Evolutionary conservation across 225 moss, liverwort and hornwort species (phyloP).

Genomic region (Lunularia cruciata): DNA sequence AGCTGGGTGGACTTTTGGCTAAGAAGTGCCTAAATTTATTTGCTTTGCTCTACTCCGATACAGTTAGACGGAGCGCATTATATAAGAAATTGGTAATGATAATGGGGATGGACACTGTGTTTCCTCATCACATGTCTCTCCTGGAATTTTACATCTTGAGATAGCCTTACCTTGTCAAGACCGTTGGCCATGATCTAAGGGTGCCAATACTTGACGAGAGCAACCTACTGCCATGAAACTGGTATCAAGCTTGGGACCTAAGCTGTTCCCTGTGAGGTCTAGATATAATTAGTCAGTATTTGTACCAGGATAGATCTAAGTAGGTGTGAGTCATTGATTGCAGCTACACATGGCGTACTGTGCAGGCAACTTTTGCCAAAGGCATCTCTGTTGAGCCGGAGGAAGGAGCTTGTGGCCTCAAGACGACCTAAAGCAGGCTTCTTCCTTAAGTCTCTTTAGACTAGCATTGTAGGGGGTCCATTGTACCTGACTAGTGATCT

Average conservation of each 20-base stretch:
- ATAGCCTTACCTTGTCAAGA: too few species aligned
- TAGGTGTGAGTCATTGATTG: constrained; percentile 97
- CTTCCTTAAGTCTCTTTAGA: constrained; percentile 30
- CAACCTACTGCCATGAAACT: too few species aligned
- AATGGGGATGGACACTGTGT: not conserved
- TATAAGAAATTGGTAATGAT: too few species aligned
- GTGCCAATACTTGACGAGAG: not conserved
- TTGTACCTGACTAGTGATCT: constrained; percentile 38
- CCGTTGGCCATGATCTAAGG: too few species aligned
- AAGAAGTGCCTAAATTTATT: too few species aligned
- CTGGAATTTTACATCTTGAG: not conserved
- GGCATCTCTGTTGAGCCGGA: constrained; percentile 76
- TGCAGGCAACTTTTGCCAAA: constrained; percentile 77
- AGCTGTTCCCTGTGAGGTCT: too few species aligned
- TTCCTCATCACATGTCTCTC: not conserved
- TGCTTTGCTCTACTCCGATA: too few species aligned
- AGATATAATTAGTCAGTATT: not conserved
- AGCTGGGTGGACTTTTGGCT: not conserved
- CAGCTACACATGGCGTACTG: constrained; percentile 78
- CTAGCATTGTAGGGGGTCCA: constrained; percentile 27
- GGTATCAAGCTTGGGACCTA: too few species aligned
- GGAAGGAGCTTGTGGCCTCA: constrained; percentile 57
- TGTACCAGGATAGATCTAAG: constrained; percentile 37
- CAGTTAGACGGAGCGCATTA: too few species aligned
- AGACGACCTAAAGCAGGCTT: constrained; percentile 42